phyloP scores from a whole-genome alignment of 768 basidiomycete genomes.

The Tricholomella constricta region DNA sequence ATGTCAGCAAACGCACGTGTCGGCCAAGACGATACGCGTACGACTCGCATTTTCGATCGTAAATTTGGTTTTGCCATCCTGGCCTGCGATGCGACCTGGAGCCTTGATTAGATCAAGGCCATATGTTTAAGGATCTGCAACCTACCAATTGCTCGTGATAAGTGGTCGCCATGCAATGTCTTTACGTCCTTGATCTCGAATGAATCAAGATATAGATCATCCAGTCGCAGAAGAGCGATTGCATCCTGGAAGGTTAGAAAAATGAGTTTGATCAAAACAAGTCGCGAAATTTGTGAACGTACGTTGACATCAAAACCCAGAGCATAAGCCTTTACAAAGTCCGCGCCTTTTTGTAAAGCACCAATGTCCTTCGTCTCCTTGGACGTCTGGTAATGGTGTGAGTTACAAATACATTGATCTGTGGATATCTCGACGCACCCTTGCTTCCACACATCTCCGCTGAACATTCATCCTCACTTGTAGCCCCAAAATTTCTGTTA shows the following conservation, averaged over 20 bases:
- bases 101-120: constrained; percentile 8
- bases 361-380: constrained; percentile 93
- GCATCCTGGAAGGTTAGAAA: constrained; percentile 72
- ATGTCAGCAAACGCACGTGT: constrained; percentile 66
- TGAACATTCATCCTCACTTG: constrained; percentile 98
- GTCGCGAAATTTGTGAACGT: constrained; percentile 11
- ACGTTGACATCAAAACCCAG: constrained; percentile 96
- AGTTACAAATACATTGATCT: not conserved
- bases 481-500: constrained; percentile 92
- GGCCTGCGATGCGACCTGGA: constrained; percentile 93
- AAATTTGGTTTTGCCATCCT: constrained; percentile 98
- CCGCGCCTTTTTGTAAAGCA: constrained; percentile 93
- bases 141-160: constrained; percentile 94
- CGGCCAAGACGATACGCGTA: constrained; percentile 97
- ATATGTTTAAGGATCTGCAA: not conserved
- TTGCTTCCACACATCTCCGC: constrained; percentile 86
- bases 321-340: constrained; percentile 94
- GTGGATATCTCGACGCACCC: constrained; percentile 56
- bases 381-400: constrained; percentile 66
- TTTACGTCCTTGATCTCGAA: constrained; percentile 99
- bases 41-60: constrained; percentile 97
- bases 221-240: constrained; percentile 90
- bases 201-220: constrained; percentile 97
- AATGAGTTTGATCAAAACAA: not conserved
- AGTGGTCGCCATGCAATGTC: constrained; percentile 94